Conservation (phyloP, 768 basidiomycete species). For the Sistotremastrum suecicum region DNA sequence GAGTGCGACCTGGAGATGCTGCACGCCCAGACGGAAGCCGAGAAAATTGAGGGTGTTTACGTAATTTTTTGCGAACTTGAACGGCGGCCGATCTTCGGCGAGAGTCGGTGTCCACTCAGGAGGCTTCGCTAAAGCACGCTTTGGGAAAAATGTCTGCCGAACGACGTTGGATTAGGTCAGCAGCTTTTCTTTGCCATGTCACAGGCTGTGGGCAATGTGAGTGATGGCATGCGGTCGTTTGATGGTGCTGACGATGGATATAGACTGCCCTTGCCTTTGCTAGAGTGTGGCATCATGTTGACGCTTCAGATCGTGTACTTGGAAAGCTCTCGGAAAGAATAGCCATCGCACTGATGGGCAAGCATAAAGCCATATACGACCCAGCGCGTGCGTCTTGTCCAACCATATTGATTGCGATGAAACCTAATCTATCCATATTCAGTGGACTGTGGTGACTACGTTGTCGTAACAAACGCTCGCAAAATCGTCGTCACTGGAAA, state of each 20-base stretch:
- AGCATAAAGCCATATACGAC: slow-evolving; percentile 96
- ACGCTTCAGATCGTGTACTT: slow-evolving; percentile 79
- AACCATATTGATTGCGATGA: background rate
- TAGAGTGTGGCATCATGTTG: slow-evolving; percentile 93
- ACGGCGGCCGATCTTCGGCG: too few species aligned
- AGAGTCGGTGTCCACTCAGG: too few species aligned
- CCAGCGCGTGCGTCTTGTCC: slow-evolving; percentile 50
- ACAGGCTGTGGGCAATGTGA: slow-evolving; percentile 68
- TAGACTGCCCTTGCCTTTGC: slow-evolving; percentile 93
- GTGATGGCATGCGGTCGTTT: slow-evolving; percentile 11
- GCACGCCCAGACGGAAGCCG: too few species aligned
- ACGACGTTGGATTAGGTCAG: too few species aligned
- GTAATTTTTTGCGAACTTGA: too few species aligned
- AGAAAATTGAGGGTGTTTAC: too few species aligned
- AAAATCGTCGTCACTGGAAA: slow-evolving; percentile 77
- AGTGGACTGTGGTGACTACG: slow-evolving; percentile 98
- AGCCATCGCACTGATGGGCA: slow-evolving; percentile 94
- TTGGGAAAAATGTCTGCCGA: too few species aligned
- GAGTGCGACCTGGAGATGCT: too few species aligned
- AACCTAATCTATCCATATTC: background rate
- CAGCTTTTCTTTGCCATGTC: slow-evolving; percentile 36
- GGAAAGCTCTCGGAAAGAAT: slow-evolving; percentile 92
- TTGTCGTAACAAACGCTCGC: slow-evolving; percentile 83
- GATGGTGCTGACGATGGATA: background rate
- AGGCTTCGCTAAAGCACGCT: too few species aligned